A percentile compares a stretch with the other conserved stretches of the same genome.
Evolutionary conservation across 2,329 filamentous ascomycete genomes (phyloP).

Genomic region (Emmonsiellopsis sp.): DNA sequence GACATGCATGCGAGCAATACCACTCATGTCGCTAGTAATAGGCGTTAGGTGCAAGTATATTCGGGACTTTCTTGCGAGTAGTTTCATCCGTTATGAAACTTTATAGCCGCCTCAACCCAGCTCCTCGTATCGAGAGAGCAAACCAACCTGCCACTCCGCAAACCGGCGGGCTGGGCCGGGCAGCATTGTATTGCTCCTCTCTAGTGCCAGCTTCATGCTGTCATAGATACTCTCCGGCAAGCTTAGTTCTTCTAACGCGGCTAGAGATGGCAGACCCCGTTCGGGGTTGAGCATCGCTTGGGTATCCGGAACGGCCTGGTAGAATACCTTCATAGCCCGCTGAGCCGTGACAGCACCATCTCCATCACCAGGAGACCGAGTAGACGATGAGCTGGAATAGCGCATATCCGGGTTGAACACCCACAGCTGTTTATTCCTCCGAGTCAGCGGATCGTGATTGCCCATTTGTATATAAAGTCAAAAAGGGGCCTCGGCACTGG

Average conservation of each 20-base stretch:
- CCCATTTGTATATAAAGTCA: background rate
- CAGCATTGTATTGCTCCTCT: slow-evolving; percentile 30
- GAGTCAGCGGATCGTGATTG: background rate
- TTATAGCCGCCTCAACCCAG: background rate
- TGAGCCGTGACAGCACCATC: slow-evolving; percentile 20
- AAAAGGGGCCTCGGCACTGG: background rate
- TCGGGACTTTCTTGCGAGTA: background rate
- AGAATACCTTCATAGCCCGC: slow-evolving; percentile 51
- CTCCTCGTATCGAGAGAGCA: slow-evolving; percentile 33
- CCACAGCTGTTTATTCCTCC: slow-evolving; percentile 38
- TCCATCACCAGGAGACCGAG: background rate
- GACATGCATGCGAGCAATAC: too few species aligned
- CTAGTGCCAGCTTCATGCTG: slow-evolving; percentile 28
- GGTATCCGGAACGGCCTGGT: slow-evolving; percentile 27
- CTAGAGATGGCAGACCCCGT: slow-evolving; percentile 26
- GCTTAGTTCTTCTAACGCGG: slow-evolving; percentile 41
- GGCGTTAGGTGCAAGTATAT: too few species aligned
- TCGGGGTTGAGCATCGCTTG: slow-evolving; percentile 27
- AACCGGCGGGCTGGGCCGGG: slow-evolving; percentile 42
- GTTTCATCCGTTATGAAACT: background rate
- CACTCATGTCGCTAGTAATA: too few species aligned
- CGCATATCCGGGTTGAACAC: slow-evolving; percentile 51
- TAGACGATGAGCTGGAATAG: slow-evolving; percentile 39
- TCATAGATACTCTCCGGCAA: slow-evolving; percentile 29
- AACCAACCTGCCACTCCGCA: slow-evolving; percentile 45